phyloP scores from a whole-genome alignment of 495 filamentous ascomycete species.

The Penicillium tannophilum region DNA sequence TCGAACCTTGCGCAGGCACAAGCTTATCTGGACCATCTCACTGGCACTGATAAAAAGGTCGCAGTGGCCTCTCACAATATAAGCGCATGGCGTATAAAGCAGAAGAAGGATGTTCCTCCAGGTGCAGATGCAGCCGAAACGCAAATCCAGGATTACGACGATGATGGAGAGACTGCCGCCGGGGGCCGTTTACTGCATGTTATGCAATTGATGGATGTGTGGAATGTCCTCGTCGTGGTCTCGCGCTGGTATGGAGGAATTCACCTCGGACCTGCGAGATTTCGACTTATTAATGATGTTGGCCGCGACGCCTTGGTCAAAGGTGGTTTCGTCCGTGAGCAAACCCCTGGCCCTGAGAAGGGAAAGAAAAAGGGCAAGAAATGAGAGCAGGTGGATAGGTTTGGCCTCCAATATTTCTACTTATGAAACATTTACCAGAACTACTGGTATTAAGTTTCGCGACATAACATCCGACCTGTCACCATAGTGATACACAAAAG shows the following conservation, averaged over 20 bases:
- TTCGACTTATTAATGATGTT: conserved; percentile 82
- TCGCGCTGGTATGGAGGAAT: conserved; percentile 94
- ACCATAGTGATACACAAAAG: not conserved
- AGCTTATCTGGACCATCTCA: conserved; percentile 67
- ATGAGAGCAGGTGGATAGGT: conserved; percentile 25
- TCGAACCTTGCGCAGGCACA: conserved; percentile 67
- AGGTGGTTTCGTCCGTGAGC: conserved; percentile 66
- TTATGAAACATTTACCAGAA: not conserved
- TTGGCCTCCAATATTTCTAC: not conserved
- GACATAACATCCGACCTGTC: not conserved
- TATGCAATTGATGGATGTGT: conserved; percentile 92
- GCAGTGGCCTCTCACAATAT: conserved; percentile 93
- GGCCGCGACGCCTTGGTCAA: conserved; percentile 84
- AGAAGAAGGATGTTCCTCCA: conserved; percentile 30
- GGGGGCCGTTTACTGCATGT: conserved; percentile 82
- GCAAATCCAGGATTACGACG: conserved; percentile 85
- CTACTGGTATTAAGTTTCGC: not conserved
- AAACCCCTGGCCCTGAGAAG: conserved; percentile 40
- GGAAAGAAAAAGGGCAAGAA: conserved; percentile 63
- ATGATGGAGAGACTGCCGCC: conserved; percentile 96
- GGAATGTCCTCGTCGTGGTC: conserved; percentile 92
- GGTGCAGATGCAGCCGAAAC: conserved; percentile 48
- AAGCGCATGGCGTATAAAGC: conserved; percentile 63
- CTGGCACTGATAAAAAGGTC: conserved; percentile 77
- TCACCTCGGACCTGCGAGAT: conserved; percentile 83